Percentiles rank a stretch among this genome's conserved stretches.
phyloP scores from a whole-genome alignment of 2,329 filamentous ascomycete species.

The Xylaria sp. region DNA sequence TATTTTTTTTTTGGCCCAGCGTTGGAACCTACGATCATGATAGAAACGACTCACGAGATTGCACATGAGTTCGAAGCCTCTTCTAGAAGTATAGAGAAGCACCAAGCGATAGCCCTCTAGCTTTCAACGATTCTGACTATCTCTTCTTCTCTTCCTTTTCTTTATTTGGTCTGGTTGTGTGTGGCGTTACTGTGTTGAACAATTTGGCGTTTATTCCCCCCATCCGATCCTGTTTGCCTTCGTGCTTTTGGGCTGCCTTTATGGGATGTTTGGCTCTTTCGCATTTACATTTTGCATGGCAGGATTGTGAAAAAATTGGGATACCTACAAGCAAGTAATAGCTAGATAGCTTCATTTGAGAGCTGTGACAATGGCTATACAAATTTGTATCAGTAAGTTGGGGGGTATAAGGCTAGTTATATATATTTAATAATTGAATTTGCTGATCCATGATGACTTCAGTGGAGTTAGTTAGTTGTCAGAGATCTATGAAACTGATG shows the following conservation, averaged over 20 bases:
- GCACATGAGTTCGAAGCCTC: neutral
- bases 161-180: neutral
- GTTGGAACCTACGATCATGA: neutral
- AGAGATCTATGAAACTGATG: neutral
- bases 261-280: neutral
- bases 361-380: conserved; percentile 5
- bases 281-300: conserved; percentile 32
- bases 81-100: conserved; percentile 5
- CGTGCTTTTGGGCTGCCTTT: conserved; percentile 4
- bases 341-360: conserved; percentile 12
- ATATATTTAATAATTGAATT: neutral
- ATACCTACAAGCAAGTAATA: neutral
- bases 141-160: neutral
- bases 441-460: neutral
- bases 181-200: neutral
- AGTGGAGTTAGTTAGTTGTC: neutral
- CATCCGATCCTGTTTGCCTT: neutral
- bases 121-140: neutral
- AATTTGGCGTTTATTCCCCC: neutral
- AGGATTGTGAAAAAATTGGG: conserved; percentile 17
- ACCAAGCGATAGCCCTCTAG: neutral
- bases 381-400: conserved; percentile 5
- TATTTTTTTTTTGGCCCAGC: no score
- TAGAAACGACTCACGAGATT: neutral
- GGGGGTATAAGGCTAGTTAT: neutral